Evolutionary conservation across 164 flowering plant species (phyloP).

Genomic region (Umbilicus rupestris): DNA sequence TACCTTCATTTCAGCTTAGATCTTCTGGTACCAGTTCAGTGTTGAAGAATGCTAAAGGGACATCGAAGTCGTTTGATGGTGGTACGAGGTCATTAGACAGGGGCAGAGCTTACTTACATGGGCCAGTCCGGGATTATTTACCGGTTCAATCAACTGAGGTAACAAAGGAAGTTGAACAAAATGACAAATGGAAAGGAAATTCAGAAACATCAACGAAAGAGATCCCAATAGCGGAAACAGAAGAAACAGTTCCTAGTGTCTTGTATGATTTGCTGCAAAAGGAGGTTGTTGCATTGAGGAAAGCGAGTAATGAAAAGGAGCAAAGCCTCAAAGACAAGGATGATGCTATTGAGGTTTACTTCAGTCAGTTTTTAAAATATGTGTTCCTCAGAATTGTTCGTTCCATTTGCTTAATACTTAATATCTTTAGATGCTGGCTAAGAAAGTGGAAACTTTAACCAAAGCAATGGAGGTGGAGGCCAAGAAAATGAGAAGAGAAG

Average conservation of each 20-base stretch:
- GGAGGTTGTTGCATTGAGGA: constrained; percentile 51
- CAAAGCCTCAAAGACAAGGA: constrained; percentile 64
- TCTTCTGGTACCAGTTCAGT: constrained; percentile 19
- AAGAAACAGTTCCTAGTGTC: constrained; percentile 46
- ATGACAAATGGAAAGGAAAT: constrained; percentile 10
- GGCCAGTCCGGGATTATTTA: neutral
- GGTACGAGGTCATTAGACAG: constrained; percentile 29
- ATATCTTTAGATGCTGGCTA: constrained; percentile 52
- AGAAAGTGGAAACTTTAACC: constrained; percentile 59
- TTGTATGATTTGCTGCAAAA: constrained; percentile 61
- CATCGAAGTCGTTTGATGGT: constrained; percentile 45
- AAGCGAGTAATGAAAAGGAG: constrained; percentile 59
- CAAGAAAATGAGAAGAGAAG: constrained; percentile 68
- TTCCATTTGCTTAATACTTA: neutral
- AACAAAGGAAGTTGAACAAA: constrained; percentile 3
- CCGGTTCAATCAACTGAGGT: neutral
- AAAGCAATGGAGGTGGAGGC: constrained; percentile 74
- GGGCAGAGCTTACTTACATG: constrained; percentile 4
- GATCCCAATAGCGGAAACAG: constrained; percentile 21
- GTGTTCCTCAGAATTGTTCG: neutral
- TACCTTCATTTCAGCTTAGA: constrained; percentile 9
- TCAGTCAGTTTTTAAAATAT: neutral
- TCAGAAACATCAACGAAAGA: constrained; percentile 19
- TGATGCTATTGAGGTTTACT: constrained; percentile 55
- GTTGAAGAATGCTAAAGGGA: constrained; percentile 29